These are phyloP conservation scores for Diplodia mutila DNA, from an alignment of 2,329 filamentous ascomycete genomes.

Conservation along the genomic window DNA sequence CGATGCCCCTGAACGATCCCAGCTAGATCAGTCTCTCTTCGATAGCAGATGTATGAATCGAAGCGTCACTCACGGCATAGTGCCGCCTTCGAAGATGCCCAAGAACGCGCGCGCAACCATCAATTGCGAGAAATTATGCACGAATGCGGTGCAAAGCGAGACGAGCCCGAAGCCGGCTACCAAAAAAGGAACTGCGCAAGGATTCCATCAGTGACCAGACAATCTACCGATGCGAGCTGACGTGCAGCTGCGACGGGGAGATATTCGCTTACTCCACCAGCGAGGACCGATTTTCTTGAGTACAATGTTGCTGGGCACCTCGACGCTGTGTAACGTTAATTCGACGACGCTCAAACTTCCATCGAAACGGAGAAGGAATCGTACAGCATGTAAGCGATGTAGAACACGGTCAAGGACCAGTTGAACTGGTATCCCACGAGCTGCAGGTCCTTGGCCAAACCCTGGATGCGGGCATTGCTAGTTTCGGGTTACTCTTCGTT, in stretches of 20 bases:
- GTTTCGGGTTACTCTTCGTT: background rate
- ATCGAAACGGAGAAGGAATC: conserved; percentile 30
- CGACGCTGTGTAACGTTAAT: conserved; percentile 39
- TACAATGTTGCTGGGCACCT: conserved; percentile 60
- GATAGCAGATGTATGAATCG: background rate
- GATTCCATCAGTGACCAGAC: background rate
- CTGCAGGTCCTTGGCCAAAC: conserved; percentile 54
- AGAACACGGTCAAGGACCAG: conserved; percentile 62
- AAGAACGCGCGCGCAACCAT: conserved; percentile 55
- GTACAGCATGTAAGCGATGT: conserved; percentile 58
- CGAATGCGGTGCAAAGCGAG: conserved; percentile 59
- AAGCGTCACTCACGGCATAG: conserved; percentile 52
- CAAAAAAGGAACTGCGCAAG: conserved; percentile 52
- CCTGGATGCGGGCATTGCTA: conserved; percentile 52
- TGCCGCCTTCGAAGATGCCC: conserved; percentile 61
- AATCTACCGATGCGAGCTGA: background rate
- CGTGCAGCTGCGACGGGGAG: background rate
- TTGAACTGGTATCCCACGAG: conserved; percentile 59
- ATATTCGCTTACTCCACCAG: conserved; percentile 40
- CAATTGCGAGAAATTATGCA: conserved; percentile 52
- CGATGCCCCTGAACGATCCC: conserved; percentile 48
- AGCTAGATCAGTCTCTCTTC: background rate
- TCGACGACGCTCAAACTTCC: conserved; percentile 38
- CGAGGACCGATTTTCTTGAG: conserved; percentile 59
- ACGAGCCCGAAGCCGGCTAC: conserved; percentile 61